Evolutionary conservation across 192 early-diverging fungal species (phyloP), one percentile per base, ranked within the genome.

Genomic region (Backusella luteola): DNA sequence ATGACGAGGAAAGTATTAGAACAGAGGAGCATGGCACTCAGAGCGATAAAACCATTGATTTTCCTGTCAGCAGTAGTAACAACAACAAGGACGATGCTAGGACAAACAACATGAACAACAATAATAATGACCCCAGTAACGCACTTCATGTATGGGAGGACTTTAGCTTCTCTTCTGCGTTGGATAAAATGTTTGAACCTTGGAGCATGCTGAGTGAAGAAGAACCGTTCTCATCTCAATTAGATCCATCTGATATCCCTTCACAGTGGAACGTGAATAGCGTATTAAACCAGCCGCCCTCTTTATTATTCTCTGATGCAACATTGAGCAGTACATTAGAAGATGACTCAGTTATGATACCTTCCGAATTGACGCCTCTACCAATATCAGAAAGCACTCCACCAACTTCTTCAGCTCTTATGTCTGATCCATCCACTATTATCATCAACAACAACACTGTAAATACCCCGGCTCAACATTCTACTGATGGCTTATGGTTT

Each of bases 301-400:
- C 73, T 15, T 17, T 74, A 36, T 11, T 74, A 38, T 74, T 74
- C 38, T 74, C 73, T 15, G 73, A 74, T 14, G 34, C 49, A 39
- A 72, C 70, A 21, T 8, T 74, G 49, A 74, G 73, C 15, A 74
- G 73, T 66, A 36, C 73, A 4, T 38, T 74, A 23, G 73, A 74
- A 4, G 73, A 74, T 38, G 68, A 69, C 11, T 69, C 68, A 7
- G 21, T 35, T 1, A 35, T 38, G 35, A 12, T 39, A 39, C 12
- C n/a, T n/a, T 35, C 34, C 9, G 34, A 35, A 4, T 4, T 36
- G n/a, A 69, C 68, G 6, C 68, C 68, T 41, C 6, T 26, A 23
- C 68, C 68, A 4, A 11, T 69, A 38, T 21, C 68, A 41, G 68
- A 69, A 69, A 7, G 5, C 23, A 69, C 35, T 3, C 68, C 68